Percentiles rank a stretch among this genome's conserved stretches.
Conservation (phyloP, 2,329 filamentous ascomycete species). For the Byssochlamys sp. region DNA sequence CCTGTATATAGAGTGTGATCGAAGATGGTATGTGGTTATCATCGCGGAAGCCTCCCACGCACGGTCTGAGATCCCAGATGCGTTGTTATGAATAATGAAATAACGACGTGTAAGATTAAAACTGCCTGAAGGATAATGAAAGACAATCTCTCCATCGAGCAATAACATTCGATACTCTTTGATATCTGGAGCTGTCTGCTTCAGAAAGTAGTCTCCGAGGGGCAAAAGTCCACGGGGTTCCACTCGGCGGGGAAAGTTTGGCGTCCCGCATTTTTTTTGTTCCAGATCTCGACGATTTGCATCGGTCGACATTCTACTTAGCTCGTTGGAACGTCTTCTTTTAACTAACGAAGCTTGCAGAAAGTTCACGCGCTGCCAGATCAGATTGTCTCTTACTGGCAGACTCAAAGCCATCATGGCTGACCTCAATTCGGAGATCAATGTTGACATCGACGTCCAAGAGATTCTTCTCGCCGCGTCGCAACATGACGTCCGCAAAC, state of each 20-base stretch:
- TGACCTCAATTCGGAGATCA: conserved; percentile 14
- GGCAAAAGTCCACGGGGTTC: not conserved
- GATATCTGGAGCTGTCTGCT: not conserved
- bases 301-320: not conserved
- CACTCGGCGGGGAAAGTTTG: not conserved
- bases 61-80: no score
- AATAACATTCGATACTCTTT: not conserved
- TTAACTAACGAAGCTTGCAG: not conserved
- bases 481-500: conserved; percentile 56
- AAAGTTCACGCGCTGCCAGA: not conserved
- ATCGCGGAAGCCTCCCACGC: no score
- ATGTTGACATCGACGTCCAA: conserved; percentile 39
- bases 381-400: not conserved
- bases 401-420: not conserved
- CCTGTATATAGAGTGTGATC: not conserved
- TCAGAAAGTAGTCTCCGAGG: not conserved
- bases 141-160: not conserved
- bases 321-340: not conserved
- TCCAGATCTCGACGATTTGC: not conserved
- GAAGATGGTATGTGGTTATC: no score
- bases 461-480: conserved; percentile 57
- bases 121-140: not conserved
- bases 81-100: no score
- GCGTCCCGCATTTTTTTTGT: not conserved
- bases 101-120: no score